Percentiles rank a stretch among this genome's conserved stretches.
Evolutionary conservation across 257 asterid species (phyloP).

Genomic region (Plantago elongata): DNA sequence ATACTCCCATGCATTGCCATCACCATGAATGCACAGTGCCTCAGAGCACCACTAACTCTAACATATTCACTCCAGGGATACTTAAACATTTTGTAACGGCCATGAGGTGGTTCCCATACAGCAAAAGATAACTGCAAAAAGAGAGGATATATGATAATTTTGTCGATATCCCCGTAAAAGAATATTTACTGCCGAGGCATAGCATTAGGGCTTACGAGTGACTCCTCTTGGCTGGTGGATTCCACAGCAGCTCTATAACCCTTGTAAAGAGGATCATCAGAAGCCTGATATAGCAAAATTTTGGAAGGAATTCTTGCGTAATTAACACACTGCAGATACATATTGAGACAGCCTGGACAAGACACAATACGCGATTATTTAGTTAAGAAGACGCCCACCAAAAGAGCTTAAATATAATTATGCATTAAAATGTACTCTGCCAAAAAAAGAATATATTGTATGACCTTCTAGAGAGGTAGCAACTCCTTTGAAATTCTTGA

Average conservation of each 20-base stretch:
- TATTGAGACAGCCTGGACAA: conserved; percentile 57
- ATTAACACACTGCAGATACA: conserved; percentile 65
- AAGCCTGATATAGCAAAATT: conserved; percentile 77
- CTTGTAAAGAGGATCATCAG: conserved; percentile 85
- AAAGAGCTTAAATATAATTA: conserved; percentile 2
- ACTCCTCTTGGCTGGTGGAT: conserved; percentile 88
- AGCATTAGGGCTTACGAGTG: conserved; percentile 47
- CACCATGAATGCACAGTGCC: conserved; percentile 96
- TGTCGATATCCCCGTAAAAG: not conserved
- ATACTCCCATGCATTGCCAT: conserved; percentile 97
- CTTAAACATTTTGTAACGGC: conserved; percentile 82
- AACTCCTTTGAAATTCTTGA: conserved; percentile 70
- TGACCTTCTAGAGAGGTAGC: conserved; percentile 80
- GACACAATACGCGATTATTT: conserved; percentile 16
- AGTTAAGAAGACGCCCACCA: conserved; percentile 9
- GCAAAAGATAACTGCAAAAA: conserved; percentile 44
- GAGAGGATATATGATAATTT: not conserved
- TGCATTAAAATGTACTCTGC: no score
- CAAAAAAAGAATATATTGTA: not conserved
- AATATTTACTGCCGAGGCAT: not conserved
- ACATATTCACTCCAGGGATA: conserved; percentile 90
- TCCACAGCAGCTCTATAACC: conserved; percentile 83
- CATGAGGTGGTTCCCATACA: conserved; percentile 98
- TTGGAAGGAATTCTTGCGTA: conserved; percentile 81
- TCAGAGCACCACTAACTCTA: conserved; percentile 83